Evolutionary conservation across 2,329 filamentous ascomycete species (phyloP), one percentile per base, ranked within the genome.

Genomic region (Aspergillus sojae): DNA sequence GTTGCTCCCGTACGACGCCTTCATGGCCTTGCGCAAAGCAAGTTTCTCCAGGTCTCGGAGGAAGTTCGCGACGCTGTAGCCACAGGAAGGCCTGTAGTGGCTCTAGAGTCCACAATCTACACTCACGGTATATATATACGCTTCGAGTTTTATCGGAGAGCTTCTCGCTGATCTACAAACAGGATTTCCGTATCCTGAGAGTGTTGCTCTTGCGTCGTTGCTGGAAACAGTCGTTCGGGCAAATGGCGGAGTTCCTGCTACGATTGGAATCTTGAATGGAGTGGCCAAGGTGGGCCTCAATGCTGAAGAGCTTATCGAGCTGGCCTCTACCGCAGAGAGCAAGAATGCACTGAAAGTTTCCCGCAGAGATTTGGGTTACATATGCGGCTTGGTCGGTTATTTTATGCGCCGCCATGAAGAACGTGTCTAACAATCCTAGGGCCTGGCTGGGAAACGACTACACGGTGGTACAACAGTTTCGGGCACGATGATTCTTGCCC

Each of bases 21-120:
- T 62, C 74, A 77, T 65, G 70, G 66, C 23, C 69, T 77, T 26
- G 68, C 71, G 11, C 72, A 74, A 61, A 79, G 71, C 78, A 77
- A 78, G 74, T 78, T 93, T 64, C 84, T 96, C 62, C 85, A 84
- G 59, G 83, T 97, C 48, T 94, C 92, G 1, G 90, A 94, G 57
- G 94, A 98, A 78, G 90, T 99, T 14, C 82, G 84, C 58, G 88
- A 93, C 74, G 94, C 94, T 45, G 78, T 97, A 55, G 83, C 87
- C 48, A 86, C 87, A 14, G 88, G 89, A 62, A 89, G 88, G 71
- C 94, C 95, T 0, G 89, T 99, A 4, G 94, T 99, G 12, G 95
- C 94, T 19, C 85, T 99, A 5, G 95, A 99, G 79, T 93, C 92
- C 2, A 97, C 95, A 5, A 98, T 99, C 70, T 98, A 99, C 79